Percentiles rank a stretch among this genome's conserved stretches.
These are phyloP conservation scores for Fusarium vanettenii DNA, from an alignment of 2,329 filamentous ascomycete genomes.

Conservation along the genomic window DNA sequence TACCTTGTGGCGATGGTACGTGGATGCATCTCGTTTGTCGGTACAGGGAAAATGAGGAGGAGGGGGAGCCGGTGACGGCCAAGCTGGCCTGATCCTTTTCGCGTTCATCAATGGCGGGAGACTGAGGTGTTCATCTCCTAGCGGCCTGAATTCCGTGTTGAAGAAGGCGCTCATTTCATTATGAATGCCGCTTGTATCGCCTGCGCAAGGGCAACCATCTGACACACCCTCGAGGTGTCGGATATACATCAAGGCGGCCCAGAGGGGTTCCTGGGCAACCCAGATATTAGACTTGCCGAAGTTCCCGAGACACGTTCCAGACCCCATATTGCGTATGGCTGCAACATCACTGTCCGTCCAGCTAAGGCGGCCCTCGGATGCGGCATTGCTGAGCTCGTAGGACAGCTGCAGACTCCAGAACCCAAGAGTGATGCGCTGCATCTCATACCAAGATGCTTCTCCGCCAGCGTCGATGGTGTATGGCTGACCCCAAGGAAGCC, in stretches of 20 bases:
- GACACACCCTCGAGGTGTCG: background rate
- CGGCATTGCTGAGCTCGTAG: constrained; percentile 30
- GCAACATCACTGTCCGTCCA: constrained; percentile 12
- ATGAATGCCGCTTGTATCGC: background rate
- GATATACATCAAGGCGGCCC: constrained; percentile 16
- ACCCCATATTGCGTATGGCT: constrained; percentile 16
- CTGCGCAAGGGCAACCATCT: constrained; percentile 8
- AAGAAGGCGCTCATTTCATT: constrained; percentile 11
- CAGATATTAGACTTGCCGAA: constrained; percentile 1
- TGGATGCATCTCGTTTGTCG: background rate
- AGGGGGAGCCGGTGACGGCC: background rate
- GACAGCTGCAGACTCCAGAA: constrained; percentile 24
- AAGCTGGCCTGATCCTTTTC: background rate
- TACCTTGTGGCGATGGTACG: constrained; percentile 8
- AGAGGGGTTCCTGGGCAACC: constrained; percentile 13
- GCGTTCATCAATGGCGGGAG: background rate
- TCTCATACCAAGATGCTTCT: constrained; percentile 26
- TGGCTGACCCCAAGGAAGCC: constrained; percentile 6
- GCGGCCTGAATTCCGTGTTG: constrained; percentile 10
- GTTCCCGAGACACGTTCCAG: background rate
- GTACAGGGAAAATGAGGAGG: constrained; percentile 1
- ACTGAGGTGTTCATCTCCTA: background rate
- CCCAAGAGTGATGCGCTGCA: constrained; percentile 13
- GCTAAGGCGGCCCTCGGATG: constrained; percentile 8
- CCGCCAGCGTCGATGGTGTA: constrained; percentile 14